Evolutionary conservation across 2,329 filamentous ascomycete genomes (phyloP).

Genomic region (Acrocalymma vagum): DNA sequence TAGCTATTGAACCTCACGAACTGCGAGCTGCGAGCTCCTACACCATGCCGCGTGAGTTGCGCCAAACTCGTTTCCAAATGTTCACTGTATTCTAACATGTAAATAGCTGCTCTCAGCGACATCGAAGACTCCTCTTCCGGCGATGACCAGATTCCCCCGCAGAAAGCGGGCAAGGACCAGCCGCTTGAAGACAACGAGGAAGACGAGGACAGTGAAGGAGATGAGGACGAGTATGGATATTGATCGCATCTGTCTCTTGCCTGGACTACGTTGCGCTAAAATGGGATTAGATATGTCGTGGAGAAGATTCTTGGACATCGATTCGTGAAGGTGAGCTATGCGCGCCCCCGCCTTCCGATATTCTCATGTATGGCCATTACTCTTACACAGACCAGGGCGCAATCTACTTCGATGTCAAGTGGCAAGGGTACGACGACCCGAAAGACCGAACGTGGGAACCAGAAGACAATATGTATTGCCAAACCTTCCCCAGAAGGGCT

Average conservation of each 20-base stretch:
- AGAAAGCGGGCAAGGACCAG: slow-evolving; percentile 30
- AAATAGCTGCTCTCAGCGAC: slow-evolving; percentile 50
- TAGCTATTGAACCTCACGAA: too few species aligned
- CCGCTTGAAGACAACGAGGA: slow-evolving; percentile 26
- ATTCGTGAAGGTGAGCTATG: slow-evolving; percentile 49
- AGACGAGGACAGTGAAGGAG: slow-evolving; percentile 38
- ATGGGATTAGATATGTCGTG: slow-evolving; percentile 70
- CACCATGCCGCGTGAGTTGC: slow-evolving; percentile 46
- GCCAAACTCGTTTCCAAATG: slow-evolving; percentile 10
- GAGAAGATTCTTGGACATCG: slow-evolving; percentile 76
- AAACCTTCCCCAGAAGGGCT: background rate
- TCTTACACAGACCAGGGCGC: slow-evolving; percentile 26
- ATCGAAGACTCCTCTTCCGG: slow-evolving; percentile 42
- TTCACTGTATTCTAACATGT: slow-evolving; percentile 23
- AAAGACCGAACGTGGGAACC: slow-evolving; percentile 81
- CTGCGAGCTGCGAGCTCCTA: slow-evolving; percentile 25
- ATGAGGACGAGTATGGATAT: slow-evolving; percentile 55
- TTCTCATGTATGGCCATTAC: slow-evolving; percentile 32
- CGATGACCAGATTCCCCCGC: slow-evolving; percentile 37
- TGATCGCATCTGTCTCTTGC: background rate
- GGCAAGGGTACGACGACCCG: slow-evolving; percentile 78
- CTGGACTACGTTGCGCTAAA: slow-evolving; percentile 25
- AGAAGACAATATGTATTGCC: slow-evolving; percentile 72
- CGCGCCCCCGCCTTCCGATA: too few species aligned
- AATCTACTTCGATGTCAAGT: slow-evolving; percentile 75